Evolutionary conservation across 768 basidiomycete genomes (phyloP).

Genomic region (Serendipita sp.): DNA sequence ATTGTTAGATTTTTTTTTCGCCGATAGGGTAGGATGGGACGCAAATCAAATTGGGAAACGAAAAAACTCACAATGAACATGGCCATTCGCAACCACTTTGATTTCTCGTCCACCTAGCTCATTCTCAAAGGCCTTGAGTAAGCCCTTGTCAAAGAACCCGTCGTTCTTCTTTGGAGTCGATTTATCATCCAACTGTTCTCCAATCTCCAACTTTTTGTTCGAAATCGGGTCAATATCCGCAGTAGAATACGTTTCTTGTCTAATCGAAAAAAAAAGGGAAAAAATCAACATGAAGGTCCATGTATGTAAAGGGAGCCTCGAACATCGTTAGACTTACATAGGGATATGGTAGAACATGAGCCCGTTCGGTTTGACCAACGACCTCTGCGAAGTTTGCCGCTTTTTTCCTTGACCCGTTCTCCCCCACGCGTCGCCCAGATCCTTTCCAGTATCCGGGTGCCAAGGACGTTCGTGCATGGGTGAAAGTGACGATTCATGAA

Average conservation of each 20-base stretch:
- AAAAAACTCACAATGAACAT: slow-evolving; percentile 55
- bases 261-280: slow-evolving; percentile 15
- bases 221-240: slow-evolving; percentile 49
- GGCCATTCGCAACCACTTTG: slow-evolving; percentile 81
- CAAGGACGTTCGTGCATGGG: slow-evolving; percentile 65
- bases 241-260: slow-evolving; percentile 56
- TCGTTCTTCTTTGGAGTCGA: slow-evolving; percentile 56
- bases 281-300: background rate
- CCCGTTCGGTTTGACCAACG: slow-evolving; percentile 83
- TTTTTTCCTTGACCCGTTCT: slow-evolving; percentile 11
- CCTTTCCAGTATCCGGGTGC: slow-evolving; percentile 53
- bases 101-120: slow-evolving; percentile 54
- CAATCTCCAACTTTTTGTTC: slow-evolving; percentile 50
- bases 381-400: slow-evolving; percentile 30
- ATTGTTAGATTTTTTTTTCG: slow-evolving; percentile 10
- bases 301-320: background rate
- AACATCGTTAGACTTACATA: slow-evolving; percentile 31
- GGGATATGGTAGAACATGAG: slow-evolving; percentile 98
- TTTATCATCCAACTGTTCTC: slow-evolving; percentile 40
- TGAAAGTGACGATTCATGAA: slow-evolving; percentile 59
- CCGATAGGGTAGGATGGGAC: background rate
- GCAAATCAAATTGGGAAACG: background rate
- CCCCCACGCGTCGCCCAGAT: slow-evolving; percentile 47
- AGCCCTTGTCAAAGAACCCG: slow-evolving; percentile 70
- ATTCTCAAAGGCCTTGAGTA: slow-evolving; percentile 57